Evolutionary conservation across 2,329 filamentous ascomycete species (phyloP), one percentile per base, ranked within the genome.

Genomic region (Pseudogymnoascus pannorum): DNA sequence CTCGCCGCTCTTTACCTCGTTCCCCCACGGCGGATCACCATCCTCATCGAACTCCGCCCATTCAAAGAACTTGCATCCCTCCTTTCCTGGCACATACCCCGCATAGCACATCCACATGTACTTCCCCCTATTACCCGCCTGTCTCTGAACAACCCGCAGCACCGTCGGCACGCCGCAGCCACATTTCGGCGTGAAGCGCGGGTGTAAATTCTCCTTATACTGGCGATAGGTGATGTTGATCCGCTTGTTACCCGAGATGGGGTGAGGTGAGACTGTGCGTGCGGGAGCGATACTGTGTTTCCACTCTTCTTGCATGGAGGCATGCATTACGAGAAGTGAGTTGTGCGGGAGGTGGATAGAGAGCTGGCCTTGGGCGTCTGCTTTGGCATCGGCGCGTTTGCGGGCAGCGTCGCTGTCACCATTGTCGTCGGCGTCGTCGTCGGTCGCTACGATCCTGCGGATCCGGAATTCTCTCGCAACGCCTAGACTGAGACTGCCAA

Each of bases 231-330:
- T 99, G 71, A 99, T 83, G 71, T 97, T 97, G 68, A 99, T 92
- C 40, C 94, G 82, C 65, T 85, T 87, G 67, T 86, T 92, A 0
- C 87, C 88, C 0, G 92, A 83, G 1, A 96, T 72, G 0, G 92
- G 91, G 72, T 99, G 94, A 1, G 91, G 91, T 64, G 92, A 88
- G 62, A 97, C 89, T 3, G 87, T 84, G 57, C 81, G 79, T 0
- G 89, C 87, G 0, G 92, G 89, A 0, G 86, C 80, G 44, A 99
- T 89, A 66, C 84, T 83, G 73, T 99, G 94, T 73, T 97, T 97
- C 92, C 92, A 97, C 71, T 89, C 87, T 71, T 97, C 93, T 71
- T 97, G 93, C 91, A 96, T 97, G 71, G 96, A 91, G 0, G 93
- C 92, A 70, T 97, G 92, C 94, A 99, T 97, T 8, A 97, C 80